Evolutionary conservation across 129 eudicot genomes (phyloP), one percentile per base, ranked within the genome.

Genomic region (Deinandra increscens): DNA sequence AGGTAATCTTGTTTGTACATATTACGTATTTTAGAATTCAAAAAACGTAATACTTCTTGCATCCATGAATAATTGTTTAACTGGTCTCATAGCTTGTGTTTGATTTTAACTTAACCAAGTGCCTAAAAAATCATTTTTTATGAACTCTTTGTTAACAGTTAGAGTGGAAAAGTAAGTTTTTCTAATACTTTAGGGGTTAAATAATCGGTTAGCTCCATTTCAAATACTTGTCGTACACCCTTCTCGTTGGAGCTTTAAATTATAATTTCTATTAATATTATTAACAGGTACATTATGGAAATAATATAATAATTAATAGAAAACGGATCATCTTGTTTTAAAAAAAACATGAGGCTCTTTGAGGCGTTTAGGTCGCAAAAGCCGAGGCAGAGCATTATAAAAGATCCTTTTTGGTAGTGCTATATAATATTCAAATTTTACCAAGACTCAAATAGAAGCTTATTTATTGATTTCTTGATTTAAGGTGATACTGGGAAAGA

Each of bases 401-500:
- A n/a, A n/a, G n/a, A 14, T 15, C 9, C 9, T 33, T 45, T 44
- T 45, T 26, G 58, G 18, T 23, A 11, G 0, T 5, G 22, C 2
- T 66, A 8, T 45, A 6, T 67, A 20, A 13, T 14, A 20, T 41
- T 17, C 8, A 64, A 14, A 39, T 41, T 33, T 55, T 55, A 3
- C 11, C 1, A 15, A 45, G 17, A 48, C 38, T 9, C 18, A 11
- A 23, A 6, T 29, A 43, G 1, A 29, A 12, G 18, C 20, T 55
- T 23, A 0, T 55, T 55, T 12, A 13, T 26, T 58, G 39, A 60
- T 41, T 23, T 31, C 9, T 33, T 64, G 55, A 56, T 12, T 62
- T 31, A 69, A 91, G 98, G 96, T 92, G 51, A 66, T 92, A 41
- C 14, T 92, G 9, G 98, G 98, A 44, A 92, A 75, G 75, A 92